phyloP scores from a whole-genome alignment of 2,329 filamentous ascomycete genomes.

The Geosmithia putterillii region DNA sequence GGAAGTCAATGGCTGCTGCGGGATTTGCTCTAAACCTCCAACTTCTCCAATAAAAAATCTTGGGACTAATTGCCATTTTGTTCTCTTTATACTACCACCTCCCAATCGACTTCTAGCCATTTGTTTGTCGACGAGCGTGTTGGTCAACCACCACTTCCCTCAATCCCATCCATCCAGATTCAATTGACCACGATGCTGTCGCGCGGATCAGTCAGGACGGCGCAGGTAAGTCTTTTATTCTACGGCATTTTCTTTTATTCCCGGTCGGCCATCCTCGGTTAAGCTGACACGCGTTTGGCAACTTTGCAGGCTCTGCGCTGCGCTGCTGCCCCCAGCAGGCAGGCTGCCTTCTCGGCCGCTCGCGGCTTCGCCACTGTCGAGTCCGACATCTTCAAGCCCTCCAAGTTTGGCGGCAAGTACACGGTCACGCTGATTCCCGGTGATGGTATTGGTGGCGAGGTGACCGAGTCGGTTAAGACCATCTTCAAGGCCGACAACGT shows the following conservation, averaged over 20 bases:
- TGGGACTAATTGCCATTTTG: constrained; percentile 2
- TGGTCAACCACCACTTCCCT: constrained; percentile 1
- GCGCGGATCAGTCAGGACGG: constrained; percentile 42
- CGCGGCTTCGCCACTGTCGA: constrained; percentile 69
- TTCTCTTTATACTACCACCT: constrained; percentile 5
- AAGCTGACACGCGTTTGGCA: not conserved
- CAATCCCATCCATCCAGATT: constrained; percentile 1
- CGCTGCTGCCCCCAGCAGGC: constrained; percentile 28
- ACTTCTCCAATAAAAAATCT: constrained; percentile 2
- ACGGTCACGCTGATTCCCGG: constrained; percentile 97
- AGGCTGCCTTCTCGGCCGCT: constrained; percentile 19
- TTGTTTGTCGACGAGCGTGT: not conserved
- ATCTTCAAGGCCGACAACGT: constrained; percentile 99
- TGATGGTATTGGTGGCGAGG: constrained; percentile 97
- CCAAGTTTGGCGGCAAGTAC: constrained; percentile 99
- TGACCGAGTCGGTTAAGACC: constrained; percentile 95
- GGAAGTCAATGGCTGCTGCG: constrained; percentile 1
- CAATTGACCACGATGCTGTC: constrained; percentile 37
- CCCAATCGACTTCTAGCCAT: constrained; percentile 1
- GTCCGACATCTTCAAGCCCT: constrained; percentile 96
- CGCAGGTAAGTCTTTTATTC: constrained; percentile 35
- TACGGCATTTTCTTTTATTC: constrained; percentile 1
- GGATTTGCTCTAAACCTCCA: constrained; percentile 2
- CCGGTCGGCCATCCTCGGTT: not conserved
- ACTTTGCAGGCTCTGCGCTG: constrained; percentile 36